These are phyloP conservation scores for Solanum paucissectum DNA, from an alignment of 257 asterid species.

Conservation along the genomic window DNA sequence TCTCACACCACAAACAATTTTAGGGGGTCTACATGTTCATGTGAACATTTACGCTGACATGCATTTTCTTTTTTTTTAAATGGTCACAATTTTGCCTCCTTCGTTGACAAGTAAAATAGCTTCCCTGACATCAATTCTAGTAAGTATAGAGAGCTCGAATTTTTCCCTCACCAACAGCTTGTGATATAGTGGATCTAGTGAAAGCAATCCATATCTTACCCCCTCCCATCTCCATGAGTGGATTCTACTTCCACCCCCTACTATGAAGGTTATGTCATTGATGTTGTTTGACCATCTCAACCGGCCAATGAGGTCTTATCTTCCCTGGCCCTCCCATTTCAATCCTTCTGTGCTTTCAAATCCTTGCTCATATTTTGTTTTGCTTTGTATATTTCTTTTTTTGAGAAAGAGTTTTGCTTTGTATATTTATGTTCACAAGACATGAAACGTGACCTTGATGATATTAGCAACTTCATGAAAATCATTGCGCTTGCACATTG, in stretches of 20 bases:
- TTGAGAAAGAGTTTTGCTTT: background rate
- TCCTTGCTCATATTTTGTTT: background rate
- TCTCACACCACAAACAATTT: background rate
- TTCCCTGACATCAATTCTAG: background rate
- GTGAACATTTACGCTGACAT: background rate
- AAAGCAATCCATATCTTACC: background rate
- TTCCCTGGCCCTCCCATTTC: background rate
- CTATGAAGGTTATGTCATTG: background rate
- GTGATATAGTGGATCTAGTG: background rate
- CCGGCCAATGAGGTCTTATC: background rate
- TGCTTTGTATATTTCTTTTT: background rate
- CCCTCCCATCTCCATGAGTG: background rate
- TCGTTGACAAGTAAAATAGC: background rate
- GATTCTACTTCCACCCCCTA: background rate
- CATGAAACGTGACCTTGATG: background rate
- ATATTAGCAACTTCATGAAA: background rate
- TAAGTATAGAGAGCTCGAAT: background rate
- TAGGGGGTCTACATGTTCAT: background rate
- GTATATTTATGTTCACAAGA: background rate
- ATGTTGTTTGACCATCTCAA: background rate
- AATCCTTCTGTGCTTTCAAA: background rate
- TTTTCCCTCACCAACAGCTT: background rate
- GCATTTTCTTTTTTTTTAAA: background rate
- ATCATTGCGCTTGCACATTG: background rate
- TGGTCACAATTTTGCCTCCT: background rate